Percentiles rank a stretch among this genome's conserved stretches.
These are phyloP conservation scores for Coffea humblotiana DNA, from an alignment of 305 asterid genomes.

Conservation along the genomic window DNA sequence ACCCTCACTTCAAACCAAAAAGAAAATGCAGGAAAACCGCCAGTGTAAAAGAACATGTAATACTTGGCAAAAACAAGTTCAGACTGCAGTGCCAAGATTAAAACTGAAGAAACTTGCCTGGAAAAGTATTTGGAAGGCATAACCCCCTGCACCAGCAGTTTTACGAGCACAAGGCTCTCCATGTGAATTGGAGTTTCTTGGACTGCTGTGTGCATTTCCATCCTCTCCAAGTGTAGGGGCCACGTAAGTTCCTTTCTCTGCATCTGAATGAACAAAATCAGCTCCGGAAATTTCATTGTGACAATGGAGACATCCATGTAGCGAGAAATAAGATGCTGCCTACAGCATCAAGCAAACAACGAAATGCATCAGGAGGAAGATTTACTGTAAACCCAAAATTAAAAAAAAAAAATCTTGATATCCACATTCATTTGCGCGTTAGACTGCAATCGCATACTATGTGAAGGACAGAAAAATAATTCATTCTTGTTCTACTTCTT, in stretches of 20 bases:
- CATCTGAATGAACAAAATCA: slow-evolving; percentile 31
- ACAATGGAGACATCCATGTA: slow-evolving; percentile 49
- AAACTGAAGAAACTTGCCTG: slow-evolving; percentile 50
- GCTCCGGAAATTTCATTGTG: slow-evolving; percentile 29
- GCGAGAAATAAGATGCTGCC: slow-evolving; percentile 63
- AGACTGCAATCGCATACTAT: too few species aligned
- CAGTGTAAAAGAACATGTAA: neutral
- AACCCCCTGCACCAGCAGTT: slow-evolving; percentile 63
- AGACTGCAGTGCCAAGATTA: neutral
- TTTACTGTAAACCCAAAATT: neutral
- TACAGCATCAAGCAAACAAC: slow-evolving; percentile 34
- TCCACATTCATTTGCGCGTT: too few species aligned
- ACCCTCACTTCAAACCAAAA: neutral
- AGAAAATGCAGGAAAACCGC: neutral
- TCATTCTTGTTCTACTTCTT: too few species aligned
- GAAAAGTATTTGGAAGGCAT: slow-evolving; percentile 65
- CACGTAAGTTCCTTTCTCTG: slow-evolving; percentile 46
- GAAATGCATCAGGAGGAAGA: slow-evolving; percentile 6
- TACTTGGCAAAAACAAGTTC: neutral
- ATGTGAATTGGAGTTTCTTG: slow-evolving; percentile 29
- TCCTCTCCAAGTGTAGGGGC: slow-evolving; percentile 43
- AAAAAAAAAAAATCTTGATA: neutral
- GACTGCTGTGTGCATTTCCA: slow-evolving; percentile 24
- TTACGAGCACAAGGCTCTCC: slow-evolving; percentile 35
- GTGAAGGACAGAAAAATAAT: too few species aligned